Evolutionary conservation across 169 alveolate genomes (phyloP).

Genomic region (Plasmodium ovale): DNA sequence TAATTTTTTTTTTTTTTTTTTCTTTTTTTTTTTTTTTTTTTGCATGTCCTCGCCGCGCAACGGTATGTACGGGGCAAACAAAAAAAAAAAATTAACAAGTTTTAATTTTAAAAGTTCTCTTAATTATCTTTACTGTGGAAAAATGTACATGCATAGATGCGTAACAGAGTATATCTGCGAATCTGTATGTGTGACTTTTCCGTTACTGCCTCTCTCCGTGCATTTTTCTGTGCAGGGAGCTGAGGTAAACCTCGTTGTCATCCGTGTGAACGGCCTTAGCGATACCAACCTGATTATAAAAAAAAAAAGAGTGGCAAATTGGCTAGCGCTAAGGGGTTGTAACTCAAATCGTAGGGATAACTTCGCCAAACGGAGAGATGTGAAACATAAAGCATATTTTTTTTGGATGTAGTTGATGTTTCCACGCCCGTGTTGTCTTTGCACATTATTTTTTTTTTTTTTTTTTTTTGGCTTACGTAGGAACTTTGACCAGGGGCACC

Average conservation of each 20-base stretch:
- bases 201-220: neutral
- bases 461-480: conserved; percentile 71
- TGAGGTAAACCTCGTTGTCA: conserved; percentile 32
- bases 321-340: no score
- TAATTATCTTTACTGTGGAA: no score
- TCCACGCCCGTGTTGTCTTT: neutral
- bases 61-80: no score
- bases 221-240: conserved; percentile 23
- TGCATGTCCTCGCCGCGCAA: no score
- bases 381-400: neutral
- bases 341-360: neutral
- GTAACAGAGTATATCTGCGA: no score
- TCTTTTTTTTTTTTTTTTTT: no score
- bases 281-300: conserved; percentile 80
- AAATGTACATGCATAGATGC: neutral
- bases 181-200: no score
- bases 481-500: conserved; percentile 47
- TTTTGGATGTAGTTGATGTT: neutral
- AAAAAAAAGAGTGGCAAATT: no score
- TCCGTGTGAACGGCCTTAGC: conserved; percentile 80
- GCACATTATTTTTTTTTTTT: neutral
- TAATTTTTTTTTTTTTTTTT: no score
- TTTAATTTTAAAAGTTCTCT: no score
- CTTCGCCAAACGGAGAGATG: no score
- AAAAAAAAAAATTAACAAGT: no score